Conservation (phyloP, 140 eudicot species). For the Stevia rebaudiana region DNA sequence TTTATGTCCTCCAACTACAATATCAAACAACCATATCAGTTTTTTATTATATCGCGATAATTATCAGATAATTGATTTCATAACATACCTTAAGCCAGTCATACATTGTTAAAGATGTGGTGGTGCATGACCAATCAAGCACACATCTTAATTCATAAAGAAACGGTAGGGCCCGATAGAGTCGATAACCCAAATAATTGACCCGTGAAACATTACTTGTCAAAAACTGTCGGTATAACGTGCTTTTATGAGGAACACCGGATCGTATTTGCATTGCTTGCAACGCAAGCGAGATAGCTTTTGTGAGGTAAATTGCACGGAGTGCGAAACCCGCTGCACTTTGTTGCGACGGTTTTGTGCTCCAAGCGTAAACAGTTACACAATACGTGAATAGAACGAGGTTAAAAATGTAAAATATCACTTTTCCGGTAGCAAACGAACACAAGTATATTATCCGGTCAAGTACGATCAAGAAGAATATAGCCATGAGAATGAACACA, state of each 20-base stretch:
- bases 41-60: neutral
- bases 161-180: constrained; percentile 59
- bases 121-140: constrained; percentile 77
- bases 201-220: constrained; percentile 52
- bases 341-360: constrained; percentile 45
- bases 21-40: neutral
- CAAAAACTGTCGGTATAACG: constrained; percentile 59
- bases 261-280: constrained; percentile 64
- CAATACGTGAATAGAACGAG: constrained; percentile 52
- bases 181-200: constrained; percentile 52
- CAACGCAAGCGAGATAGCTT: constrained; percentile 51
- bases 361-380: constrained; percentile 56
- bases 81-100: constrained; percentile 67
- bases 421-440: constrained; percentile 62
- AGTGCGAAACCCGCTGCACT: constrained; percentile 55
- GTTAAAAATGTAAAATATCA: constrained; percentile 50
- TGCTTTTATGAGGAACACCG: constrained; percentile 64
- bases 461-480: constrained; percentile 61
- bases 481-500: constrained; percentile 55
- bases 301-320: constrained; percentile 52
- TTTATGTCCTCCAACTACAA: constrained; percentile 67
- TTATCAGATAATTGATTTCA: neutral
- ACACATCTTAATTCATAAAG: constrained; percentile 66
- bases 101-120: constrained; percentile 64
- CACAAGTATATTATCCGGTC: constrained; percentile 63